These are phyloP conservation scores for Choiromyces venosus DNA, from an alignment of 495 filamentous ascomycete genomes.

Conservation along the genomic window DNA sequence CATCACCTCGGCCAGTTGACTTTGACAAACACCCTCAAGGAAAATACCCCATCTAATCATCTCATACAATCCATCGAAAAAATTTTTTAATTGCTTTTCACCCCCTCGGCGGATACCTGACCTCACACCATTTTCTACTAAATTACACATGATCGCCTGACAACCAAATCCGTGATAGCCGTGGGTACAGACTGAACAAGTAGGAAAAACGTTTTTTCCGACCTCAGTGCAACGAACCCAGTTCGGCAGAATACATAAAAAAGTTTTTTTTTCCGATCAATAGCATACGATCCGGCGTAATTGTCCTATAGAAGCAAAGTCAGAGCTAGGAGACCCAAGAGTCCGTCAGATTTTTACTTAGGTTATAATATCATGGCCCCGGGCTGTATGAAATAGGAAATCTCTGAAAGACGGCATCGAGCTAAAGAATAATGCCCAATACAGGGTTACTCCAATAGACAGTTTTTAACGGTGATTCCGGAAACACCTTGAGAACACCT, in stretches of 20 bases:
- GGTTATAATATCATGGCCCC: background rate
- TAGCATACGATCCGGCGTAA: background rate
- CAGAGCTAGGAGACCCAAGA: background rate
- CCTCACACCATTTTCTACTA: background rate
- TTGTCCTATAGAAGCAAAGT: background rate
- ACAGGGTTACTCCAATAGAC: background rate
- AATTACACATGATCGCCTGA: background rate
- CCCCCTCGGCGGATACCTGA: background rate
- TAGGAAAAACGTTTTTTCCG: background rate
- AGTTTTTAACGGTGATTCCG: background rate
- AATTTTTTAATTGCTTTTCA: background rate
- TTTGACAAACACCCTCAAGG: too few species aligned
- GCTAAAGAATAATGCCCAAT: background rate
- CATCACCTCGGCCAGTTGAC: too few species aligned
- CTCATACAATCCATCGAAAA: background rate
- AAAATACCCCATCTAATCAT: background rate
- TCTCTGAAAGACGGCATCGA: background rate
- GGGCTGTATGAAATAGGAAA: background rate
- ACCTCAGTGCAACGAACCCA: background rate
- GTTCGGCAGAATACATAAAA: background rate
- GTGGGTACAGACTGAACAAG: background rate
- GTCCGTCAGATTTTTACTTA: background rate
- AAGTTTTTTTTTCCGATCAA: background rate
- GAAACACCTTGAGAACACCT: background rate
- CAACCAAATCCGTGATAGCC: background rate